Conservation (phyloP, 169 alveolate genomes). For the Cryptosporidium tyzzeri region DNA sequence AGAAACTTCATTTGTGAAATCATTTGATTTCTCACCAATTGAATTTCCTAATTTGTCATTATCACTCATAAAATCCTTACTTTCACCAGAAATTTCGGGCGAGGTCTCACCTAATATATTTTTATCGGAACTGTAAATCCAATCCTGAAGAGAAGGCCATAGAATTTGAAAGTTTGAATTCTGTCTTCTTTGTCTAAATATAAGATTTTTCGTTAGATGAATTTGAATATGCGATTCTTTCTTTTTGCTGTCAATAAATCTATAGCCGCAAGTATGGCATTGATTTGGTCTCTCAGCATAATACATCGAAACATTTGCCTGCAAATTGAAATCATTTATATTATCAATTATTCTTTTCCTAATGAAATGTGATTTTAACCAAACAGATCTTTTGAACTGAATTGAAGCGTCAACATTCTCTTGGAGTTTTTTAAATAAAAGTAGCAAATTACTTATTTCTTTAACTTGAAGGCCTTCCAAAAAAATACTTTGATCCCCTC, state of each 20-base stretch:
- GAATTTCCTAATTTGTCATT: slow-evolving; percentile 11
- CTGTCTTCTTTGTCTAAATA: slow-evolving; percentile 63
- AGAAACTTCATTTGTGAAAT: slow-evolving; percentile 22
- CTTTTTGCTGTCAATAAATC: slow-evolving; percentile 66
- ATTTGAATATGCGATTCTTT: slow-evolving; percentile 70
- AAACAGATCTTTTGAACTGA: slow-evolving; percentile 36
- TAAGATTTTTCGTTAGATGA: slow-evolving; percentile 63
- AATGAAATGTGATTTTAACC: slow-evolving; percentile 69
- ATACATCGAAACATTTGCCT: slow-evolving; percentile 46
- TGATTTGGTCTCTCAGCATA: slow-evolving; percentile 70
- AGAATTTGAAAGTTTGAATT: slow-evolving; percentile 32
- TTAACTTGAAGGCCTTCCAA: slow-evolving; percentile 61
- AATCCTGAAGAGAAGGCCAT: slow-evolving; percentile 62
- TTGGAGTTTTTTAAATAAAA: slow-evolving; percentile 45
- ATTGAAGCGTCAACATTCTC: slow-evolving; percentile 65
- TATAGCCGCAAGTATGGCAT: slow-evolving; percentile 69
- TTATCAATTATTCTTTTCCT: slow-evolving; percentile 47
- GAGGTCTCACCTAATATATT: neutral
- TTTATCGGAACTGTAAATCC: slow-evolving; percentile 55
- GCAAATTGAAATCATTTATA: slow-evolving; percentile 55
- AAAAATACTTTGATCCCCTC: slow-evolving; percentile 61
- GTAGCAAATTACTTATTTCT: slow-evolving; percentile 33
- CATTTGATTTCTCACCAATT: neutral
- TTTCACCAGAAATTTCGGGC: slow-evolving; percentile 6
- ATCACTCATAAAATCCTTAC: slow-evolving; percentile 9